phyloP scores from a whole-genome alignment of 371 early-diverging fungal species.

The Mortierella sp. region DNA sequence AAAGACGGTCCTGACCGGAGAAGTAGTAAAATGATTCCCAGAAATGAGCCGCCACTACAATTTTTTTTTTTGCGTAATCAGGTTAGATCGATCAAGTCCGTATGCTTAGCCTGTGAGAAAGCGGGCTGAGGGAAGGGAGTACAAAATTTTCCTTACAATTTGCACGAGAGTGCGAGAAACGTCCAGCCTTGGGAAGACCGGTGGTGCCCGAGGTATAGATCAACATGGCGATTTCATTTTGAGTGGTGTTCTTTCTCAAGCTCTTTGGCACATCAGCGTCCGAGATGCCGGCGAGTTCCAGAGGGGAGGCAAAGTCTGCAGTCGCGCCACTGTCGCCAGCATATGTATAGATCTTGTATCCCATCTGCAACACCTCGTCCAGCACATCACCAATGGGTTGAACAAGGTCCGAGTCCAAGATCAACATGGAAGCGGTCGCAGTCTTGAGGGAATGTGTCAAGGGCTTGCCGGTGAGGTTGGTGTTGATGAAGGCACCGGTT shows the following conservation, averaged over 20 bases:
- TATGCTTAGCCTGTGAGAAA: no score
- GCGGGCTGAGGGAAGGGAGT: no score
- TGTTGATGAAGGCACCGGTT: slow-evolving; percentile 54
- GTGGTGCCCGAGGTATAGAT: slow-evolving; percentile 95
- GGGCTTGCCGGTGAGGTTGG: slow-evolving; percentile 50
- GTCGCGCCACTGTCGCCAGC: slow-evolving; percentile 14
- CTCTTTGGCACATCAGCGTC: slow-evolving; percentile 30
- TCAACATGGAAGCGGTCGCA: slow-evolving; percentile 36
- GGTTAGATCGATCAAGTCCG: background rate
- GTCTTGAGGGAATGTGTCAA: slow-evolving; percentile 46
- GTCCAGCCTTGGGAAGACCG: slow-evolving; percentile 70
- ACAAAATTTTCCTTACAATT: slow-evolving; percentile 22
- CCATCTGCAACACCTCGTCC: slow-evolving; percentile 41
- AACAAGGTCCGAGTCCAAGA: slow-evolving; percentile 45
- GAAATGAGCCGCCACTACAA: slow-evolving; percentile 45
- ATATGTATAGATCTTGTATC: slow-evolving; percentile 42
- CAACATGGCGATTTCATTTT: slow-evolving; percentile 82
- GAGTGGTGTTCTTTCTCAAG: slow-evolving; percentile 47
- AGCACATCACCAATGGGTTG: slow-evolving; percentile 25
- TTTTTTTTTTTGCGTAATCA: no score
- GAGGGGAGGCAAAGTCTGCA: slow-evolving; percentile 32
- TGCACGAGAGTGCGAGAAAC: slow-evolving; percentile 51
- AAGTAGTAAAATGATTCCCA: slow-evolving; percentile 50
- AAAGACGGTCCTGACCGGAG: slow-evolving; percentile 37
- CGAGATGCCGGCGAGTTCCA: slow-evolving; percentile 27